A percentile compares a stretch with the other conserved stretches of the same genome.
Conservation (phyloP, 306 rosid species). For the Trifolium dubium region DNA sequence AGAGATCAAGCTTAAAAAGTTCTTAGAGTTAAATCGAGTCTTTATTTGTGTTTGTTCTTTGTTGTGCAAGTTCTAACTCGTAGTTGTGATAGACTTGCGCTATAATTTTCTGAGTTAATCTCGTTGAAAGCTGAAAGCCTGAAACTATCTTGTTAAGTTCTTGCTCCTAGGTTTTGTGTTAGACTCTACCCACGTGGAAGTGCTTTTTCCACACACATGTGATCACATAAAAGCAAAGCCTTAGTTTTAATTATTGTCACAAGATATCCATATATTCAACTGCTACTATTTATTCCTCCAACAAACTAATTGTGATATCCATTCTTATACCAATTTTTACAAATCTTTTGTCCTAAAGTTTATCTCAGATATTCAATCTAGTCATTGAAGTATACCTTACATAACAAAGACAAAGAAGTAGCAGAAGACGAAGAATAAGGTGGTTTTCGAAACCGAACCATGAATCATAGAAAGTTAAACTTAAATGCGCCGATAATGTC, state of each 20-base stretch:
- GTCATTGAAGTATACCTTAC: conserved; percentile 18
- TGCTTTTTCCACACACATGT: conserved; percentile 49
- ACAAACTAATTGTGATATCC: conserved; percentile 37
- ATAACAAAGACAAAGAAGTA: conserved; percentile 8
- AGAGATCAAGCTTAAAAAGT: too few relatives aligned
- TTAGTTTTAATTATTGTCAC: conserved; percentile 54
- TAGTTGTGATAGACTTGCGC: too few relatives aligned
- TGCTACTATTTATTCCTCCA: conserved; percentile 50
- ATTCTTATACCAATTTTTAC: conserved; percentile 33
- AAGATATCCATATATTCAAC: conserved; percentile 61
- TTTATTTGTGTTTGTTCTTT: too few relatives aligned
- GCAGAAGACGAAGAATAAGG: conserved; percentile 23
- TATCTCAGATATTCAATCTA: conserved; percentile 32
- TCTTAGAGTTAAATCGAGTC: too few relatives aligned
- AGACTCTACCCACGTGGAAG: conserved; percentile 39
- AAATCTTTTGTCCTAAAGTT: conserved; percentile 13
- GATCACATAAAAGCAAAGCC: conserved; percentile 51
- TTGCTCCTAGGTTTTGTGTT: conserved; percentile 17
- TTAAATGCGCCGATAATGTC: conserved; percentile 75
- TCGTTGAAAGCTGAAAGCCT: too few relatives aligned
- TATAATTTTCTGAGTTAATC: too few relatives aligned
- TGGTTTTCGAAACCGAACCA: conserved; percentile 8
- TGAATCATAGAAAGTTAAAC: conserved; percentile 64
- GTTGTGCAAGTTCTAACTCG: too few relatives aligned
- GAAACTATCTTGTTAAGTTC: conserved; percentile 10